Base-by-base conservation (phyloP, 1,284 basidiomycete genomes). In the Ganoderma meredithae region DNA sequence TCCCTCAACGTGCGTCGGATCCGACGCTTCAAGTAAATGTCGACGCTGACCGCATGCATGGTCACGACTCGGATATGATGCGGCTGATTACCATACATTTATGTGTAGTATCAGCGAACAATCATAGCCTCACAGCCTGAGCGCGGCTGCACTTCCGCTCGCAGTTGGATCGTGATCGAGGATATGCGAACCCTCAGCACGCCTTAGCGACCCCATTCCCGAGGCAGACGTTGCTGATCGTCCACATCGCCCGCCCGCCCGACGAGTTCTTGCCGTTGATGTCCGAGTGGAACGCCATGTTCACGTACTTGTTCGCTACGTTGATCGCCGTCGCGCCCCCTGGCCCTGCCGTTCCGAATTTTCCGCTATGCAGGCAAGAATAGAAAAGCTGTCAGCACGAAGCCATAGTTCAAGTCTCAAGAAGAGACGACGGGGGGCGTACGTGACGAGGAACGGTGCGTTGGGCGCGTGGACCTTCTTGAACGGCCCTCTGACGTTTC, bases 401-500 rank as follows among this genome's bases (percentile, higher is more conserved):
- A 31, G 31, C 27, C 27, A 31, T 31, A 31, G 27, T 31, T 31
- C 27, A 31, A 31, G 27, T 31, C 2, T 1, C 31, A 31, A 31
- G 31, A 31, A 31, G 31, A 31, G 31, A 31, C 31, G 31, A 31
- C 31, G 31, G 1, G 8, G 22, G 4, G 22, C 47, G 22, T 49
- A 55, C 52, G 8, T 55, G 52, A 55, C 52, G 52, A 62, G 64
- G 64, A 66, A 66, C 13, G 64, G 64, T 13, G 56, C 62, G 49
- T 65, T 55, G 5, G 64, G 64, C 1, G 58, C 59, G 13, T 43
- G 36, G 19, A 47, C 70, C 55, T 74, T 76, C 17, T 73, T 72
- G 53, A 75, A 76, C 39, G 74, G 74, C 13, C 74, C 75, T 8
- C 68, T 63, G 47, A 75, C 66, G 56, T 62, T 69, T 6, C 70